Evolutionary conservation across 768 basidiomycete genomes (phyloP), one percentile per base, ranked within the genome.

Genomic region (Termitomyces sp.): DNA sequence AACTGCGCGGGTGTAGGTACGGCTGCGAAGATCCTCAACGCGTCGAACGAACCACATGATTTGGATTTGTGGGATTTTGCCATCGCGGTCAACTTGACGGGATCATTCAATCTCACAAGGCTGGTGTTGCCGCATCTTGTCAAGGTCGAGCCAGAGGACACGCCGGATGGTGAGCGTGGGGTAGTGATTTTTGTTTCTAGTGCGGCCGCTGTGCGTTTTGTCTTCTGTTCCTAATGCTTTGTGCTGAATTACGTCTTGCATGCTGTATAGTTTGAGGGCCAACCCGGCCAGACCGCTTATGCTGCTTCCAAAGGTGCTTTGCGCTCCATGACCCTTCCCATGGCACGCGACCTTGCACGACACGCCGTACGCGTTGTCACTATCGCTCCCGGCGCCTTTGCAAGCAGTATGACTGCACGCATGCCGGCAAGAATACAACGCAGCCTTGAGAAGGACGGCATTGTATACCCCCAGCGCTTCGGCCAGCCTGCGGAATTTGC

Each of bases 251-350:
- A 55, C 12, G 44, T n/a, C n/a, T 55, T 13, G 28, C 54, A 39
- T 55, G n/a, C 18, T 24, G 24, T 32, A 20, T 55, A 86, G 84
- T 85, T 76, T 60, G 80, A 85, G 70, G 84, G 82, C 3, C 84
- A 84, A 61, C 78, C 82, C 1, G 84, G 85, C 2, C 86, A 87
- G 65, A 75, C 78, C 0, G 85, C 84, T 0, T 88, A 88, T 64
- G 69, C 84, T 1, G 83, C 83, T 8, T 74, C 78, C 1, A 87
- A 88, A 70, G 86, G 86, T 33, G 86, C 81, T 1, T 66, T 88
- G 7, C 73, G 74, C 33, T 83, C 85, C 5, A 81, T 88, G 81
- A 81, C 84, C 1, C 76, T 87, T 7, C 86, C 86, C 1, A 80
- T 87, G 78, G 83, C 86, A 7, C 78, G 85, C 40, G 86, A 88